Conservation (phyloP, 306 rosid genomes). For the Quercus dentata region DNA sequence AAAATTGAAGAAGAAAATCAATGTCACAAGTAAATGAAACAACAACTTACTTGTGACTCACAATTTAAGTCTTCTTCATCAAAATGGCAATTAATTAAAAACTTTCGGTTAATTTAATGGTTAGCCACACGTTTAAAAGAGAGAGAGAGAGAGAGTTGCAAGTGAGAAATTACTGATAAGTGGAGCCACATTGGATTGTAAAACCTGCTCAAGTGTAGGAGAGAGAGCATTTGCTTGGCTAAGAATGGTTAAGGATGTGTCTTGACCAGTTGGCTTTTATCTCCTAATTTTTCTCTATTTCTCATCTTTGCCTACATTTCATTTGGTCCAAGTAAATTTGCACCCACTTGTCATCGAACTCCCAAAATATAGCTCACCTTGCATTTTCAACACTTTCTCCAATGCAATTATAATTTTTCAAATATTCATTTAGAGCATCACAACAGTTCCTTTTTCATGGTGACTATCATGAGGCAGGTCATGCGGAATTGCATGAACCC, state of each 20-base stretch:
- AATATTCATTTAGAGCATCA: neutral
- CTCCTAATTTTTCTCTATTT: constrained; percentile 32
- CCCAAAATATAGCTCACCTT: neutral
- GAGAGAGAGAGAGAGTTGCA: constrained; percentile 13
- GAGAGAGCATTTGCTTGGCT: constrained; percentile 39
- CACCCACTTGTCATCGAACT: neutral
- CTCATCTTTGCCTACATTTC: constrained; percentile 16
- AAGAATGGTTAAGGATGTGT: constrained; percentile 39
- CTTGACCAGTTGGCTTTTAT: constrained; percentile 29
- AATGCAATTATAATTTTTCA: neutral
- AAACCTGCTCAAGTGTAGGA: constrained; percentile 29
- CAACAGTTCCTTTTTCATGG: neutral
- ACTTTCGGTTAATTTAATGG: constrained; percentile 26
- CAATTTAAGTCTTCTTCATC: constrained; percentile 22
- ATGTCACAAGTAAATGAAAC: constrained; percentile 36
- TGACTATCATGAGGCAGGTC: neutral
- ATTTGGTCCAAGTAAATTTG: constrained; percentile 32
- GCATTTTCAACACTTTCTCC: too few relatives aligned
- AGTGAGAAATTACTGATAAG: constrained; percentile 34
- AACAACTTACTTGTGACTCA: constrained; percentile 28
- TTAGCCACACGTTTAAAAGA: constrained; percentile 43
- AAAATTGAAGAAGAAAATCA: constrained; percentile 13
- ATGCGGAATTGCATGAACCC: neutral
- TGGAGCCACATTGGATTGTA: constrained; percentile 32
- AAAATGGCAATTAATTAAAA: constrained; percentile 27